These are phyloP conservation scores for Rosellinia necatrix DNA, from an alignment of 2,329 filamentous ascomycete species.

Conservation along the genomic window DNA sequence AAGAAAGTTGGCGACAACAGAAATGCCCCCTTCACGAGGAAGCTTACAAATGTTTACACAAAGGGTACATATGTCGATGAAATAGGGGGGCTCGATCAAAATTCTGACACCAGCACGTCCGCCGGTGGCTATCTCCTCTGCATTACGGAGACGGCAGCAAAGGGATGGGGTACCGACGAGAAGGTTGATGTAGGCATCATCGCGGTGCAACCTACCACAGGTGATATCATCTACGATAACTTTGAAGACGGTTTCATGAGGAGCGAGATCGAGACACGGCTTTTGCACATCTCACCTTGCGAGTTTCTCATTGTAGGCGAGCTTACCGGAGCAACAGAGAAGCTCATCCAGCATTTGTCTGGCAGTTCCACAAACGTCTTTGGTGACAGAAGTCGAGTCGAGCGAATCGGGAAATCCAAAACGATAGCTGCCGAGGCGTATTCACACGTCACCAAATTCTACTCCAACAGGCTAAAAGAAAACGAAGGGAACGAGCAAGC, in stretches of 20 bases:
- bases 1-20: slow-evolving; percentile 96
- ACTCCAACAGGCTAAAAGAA: slow-evolving; percentile 80
- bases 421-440: slow-evolving; percentile 84
- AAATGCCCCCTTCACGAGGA: slow-evolving; percentile 88
- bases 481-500: slow-evolving; percentile 60
- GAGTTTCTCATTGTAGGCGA: slow-evolving; percentile 93
- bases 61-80: slow-evolving; percentile 98
- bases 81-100: slow-evolving; percentile 73
- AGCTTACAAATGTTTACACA: slow-evolving; percentile 95
- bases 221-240: slow-evolving; percentile 92
- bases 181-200: slow-evolving; percentile 90
- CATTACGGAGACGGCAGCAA: slow-evolving; percentile 82
- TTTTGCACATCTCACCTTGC: slow-evolving; percentile 93
- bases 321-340: slow-evolving; percentile 87
- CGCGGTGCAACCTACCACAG: slow-evolving; percentile 92
- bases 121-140: slow-evolving; percentile 89
- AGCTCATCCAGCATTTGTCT: slow-evolving; percentile 86
- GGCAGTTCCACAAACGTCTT: slow-evolving; percentile 90
- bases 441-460: slow-evolving; percentile 90
- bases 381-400: slow-evolving; percentile 85
- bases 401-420: slow-evolving; percentile 75
- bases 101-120: slow-evolving; percentile 54
- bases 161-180: slow-evolving; percentile 83
- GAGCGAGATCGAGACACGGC: slow-evolving; percentile 90
- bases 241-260: slow-evolving; percentile 99